Evolutionary conservation across 495 filamentous ascomycete species (phyloP).

Genomic region (Podospora bellae-mahoneyi): DNA sequence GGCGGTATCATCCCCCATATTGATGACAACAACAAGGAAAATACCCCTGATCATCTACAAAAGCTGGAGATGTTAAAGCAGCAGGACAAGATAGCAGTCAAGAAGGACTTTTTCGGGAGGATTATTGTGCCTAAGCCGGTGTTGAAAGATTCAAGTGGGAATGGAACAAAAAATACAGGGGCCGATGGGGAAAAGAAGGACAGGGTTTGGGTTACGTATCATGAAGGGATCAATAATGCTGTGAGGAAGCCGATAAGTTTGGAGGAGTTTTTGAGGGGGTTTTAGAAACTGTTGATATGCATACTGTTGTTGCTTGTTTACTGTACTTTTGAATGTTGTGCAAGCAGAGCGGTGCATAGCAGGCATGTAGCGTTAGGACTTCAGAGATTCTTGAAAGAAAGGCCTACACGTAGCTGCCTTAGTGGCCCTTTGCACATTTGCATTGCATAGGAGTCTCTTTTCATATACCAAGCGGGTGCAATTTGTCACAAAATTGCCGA

Average conservation of each 20-base stretch:
- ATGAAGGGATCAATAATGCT: constrained; percentile 95
- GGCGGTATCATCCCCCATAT: constrained; percentile 27
- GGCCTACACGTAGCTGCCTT: no score
- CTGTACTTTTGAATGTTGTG: no score
- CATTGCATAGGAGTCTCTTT: no score
- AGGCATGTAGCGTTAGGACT: no score
- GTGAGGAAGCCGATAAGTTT: constrained; percentile 88
- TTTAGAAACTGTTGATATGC: constrained; percentile 33
- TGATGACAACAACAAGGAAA: constrained; percentile 44
- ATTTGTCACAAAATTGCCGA: no score
- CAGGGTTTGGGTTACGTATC: constrained; percentile 88
- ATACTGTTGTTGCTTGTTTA: no score
- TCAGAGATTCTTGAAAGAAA: no score
- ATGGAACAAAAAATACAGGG: constrained; percentile 25
- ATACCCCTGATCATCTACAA: constrained; percentile 26
- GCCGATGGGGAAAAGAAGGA: constrained; percentile 43
- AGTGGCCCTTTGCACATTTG: no score
- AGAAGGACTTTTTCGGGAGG: constrained; percentile 89
- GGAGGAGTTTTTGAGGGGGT: constrained; percentile 72
- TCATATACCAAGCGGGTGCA: no score
- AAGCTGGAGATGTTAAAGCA: constrained; percentile 9
- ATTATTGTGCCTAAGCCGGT: constrained; percentile 51
- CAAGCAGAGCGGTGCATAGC: no score
- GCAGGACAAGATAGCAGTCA: constrained; percentile 46
- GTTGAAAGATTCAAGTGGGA: constrained; percentile 22